Conservation (phyloP, 768 basidiomycete species). For the Suillus placidus region DNA sequence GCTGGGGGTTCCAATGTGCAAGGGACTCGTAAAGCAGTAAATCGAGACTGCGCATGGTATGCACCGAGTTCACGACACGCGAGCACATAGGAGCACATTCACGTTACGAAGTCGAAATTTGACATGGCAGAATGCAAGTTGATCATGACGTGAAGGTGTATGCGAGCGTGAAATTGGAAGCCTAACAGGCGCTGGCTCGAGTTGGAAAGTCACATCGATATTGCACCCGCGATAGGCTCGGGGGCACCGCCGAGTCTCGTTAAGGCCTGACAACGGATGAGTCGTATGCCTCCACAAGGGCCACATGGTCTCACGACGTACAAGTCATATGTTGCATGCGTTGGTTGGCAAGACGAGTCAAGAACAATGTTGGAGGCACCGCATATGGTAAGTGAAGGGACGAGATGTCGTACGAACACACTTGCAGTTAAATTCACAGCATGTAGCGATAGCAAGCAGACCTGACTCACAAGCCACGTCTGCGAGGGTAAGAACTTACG, state of each 20-base stretch:
- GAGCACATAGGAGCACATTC: neutral
- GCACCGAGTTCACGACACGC: neutral
- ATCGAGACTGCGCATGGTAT: neutral
- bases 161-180: constrained; percentile 4
- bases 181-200: neutral
- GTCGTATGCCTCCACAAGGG: neutral
- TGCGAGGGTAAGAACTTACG: neutral
- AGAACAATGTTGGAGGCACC: neutral
- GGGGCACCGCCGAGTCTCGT: neutral
- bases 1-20: neutral
- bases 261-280: neutral
- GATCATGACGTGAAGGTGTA: constrained; percentile 7
- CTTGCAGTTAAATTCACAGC: neutral
- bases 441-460: neutral
- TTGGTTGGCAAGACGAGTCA: constrained; percentile 1
- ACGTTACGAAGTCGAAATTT: neutral
- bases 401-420: neutral
- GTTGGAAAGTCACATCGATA: neutral
- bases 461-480: constrained; percentile 5
- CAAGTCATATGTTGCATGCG: neutral
- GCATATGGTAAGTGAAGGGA: neutral
- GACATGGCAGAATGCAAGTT: neutral
- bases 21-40: neutral
- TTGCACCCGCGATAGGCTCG: neutral
- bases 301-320: neutral